phyloP scores from a whole-genome alignment of 2,329 filamentous ascomycete genomes.

The Leptosphaerulina australis region DNA sequence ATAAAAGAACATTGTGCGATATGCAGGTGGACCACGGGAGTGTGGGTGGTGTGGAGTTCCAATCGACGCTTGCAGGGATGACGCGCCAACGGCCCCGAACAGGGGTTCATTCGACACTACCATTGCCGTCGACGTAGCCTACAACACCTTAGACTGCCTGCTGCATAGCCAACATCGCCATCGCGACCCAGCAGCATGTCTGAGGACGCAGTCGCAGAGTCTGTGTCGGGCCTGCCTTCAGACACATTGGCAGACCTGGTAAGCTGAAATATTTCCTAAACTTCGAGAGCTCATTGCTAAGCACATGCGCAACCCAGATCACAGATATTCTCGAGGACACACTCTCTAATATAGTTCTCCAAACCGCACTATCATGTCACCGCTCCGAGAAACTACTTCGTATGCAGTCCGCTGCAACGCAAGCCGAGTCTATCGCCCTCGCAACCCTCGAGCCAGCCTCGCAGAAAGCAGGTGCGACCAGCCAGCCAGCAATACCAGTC shows the following conservation, averaged over 20 bases:
- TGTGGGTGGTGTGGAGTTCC: conserved; percentile 9
- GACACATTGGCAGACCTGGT: conserved; percentile 43
- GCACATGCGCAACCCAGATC: conserved; percentile 31
- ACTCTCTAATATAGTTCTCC: conserved; percentile 77
- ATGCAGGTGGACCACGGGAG: conserved; percentile 1
- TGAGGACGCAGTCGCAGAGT: conserved; percentile 42
- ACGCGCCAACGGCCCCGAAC: conserved; percentile 12
- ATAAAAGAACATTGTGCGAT: neutral
- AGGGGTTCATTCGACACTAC: conserved; percentile 11
- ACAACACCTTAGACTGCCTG: conserved; percentile 15
- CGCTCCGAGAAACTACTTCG: conserved; percentile 79
- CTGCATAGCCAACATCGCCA: conserved; percentile 21
- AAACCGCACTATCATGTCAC: conserved; percentile 75
- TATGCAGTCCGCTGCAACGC: conserved; percentile 64
- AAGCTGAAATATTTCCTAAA: conserved; percentile 19
- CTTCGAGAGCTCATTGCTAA: conserved; percentile 35
- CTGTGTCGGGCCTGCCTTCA: conserved; percentile 34
- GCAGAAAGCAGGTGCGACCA: conserved; percentile 44
- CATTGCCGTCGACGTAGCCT: conserved; percentile 17
- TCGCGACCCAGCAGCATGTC: conserved; percentile 41
- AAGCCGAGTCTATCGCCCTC: conserved; percentile 49
- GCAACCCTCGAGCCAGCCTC: conserved; percentile 43
- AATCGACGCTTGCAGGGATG: conserved; percentile 12
- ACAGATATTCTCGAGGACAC: conserved; percentile 70
- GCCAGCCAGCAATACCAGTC: conserved; percentile 60